Conservation (phyloP, 2,329 filamentous ascomycete species). For the Cryoendolithus antarcticus region DNA sequence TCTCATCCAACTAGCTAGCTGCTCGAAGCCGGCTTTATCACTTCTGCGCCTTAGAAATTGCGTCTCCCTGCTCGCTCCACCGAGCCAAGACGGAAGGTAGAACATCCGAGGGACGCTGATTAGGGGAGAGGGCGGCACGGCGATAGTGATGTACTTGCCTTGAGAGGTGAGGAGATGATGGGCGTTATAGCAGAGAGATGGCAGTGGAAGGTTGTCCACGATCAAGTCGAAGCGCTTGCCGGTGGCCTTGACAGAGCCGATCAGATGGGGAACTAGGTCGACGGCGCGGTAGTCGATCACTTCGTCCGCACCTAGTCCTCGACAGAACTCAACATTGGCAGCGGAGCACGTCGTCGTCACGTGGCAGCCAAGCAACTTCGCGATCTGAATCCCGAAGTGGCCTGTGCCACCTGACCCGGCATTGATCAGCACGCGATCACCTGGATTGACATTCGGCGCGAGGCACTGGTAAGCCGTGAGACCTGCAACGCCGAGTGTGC, state of each 20-base stretch:
- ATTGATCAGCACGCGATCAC: constrained; percentile 50
- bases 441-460: constrained; percentile 24
- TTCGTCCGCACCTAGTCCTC: constrained; percentile 48
- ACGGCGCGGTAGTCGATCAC: constrained; percentile 47
- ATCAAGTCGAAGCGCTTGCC: constrained; percentile 40
- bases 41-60: no score
- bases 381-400: constrained; percentile 49
- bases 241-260: constrained; percentile 35
- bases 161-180: no score
- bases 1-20: no score
- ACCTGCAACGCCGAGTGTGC: constrained; percentile 24
- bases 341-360: constrained; percentile 50
- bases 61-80: no score
- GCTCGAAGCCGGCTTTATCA: no score
- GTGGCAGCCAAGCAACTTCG: constrained; percentile 46
- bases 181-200: no score
- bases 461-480: constrained; percentile 29
- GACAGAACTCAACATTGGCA: constrained; percentile 44
- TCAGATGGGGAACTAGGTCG: constrained; percentile 37
- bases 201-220: constrained; percentile 51
- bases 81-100: no score
- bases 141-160: no score
- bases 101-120: no score
- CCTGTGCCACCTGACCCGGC: constrained; percentile 53
- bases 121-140: no score